phyloP scores from a whole-genome alignment of 306 rosid species.

The Parietaria judaica region DNA sequence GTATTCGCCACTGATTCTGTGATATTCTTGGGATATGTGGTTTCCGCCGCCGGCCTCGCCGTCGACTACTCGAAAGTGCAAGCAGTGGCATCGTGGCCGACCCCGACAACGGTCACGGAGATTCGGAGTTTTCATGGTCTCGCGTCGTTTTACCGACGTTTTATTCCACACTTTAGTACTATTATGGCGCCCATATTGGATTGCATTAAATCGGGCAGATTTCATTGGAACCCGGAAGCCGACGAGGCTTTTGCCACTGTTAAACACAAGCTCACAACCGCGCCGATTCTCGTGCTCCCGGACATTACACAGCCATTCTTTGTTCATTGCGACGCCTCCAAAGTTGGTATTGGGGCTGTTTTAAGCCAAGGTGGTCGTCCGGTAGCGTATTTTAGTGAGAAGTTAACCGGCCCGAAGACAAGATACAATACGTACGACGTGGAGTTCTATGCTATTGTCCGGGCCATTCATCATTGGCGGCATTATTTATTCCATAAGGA shows the following conservation, averaged over 20 bases:
- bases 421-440: background rate
- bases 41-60: background rate
- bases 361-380: background rate
- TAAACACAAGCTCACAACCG: background rate
- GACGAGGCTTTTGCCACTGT: background rate
- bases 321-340: background rate
- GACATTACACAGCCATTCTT: background rate
- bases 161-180: background rate
- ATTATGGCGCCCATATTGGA: background rate
- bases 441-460: background rate
- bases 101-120: background rate
- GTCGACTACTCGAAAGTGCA: background rate
- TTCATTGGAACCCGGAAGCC: background rate
- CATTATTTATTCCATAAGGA: too few relatives aligned
- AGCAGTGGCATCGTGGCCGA: background rate
- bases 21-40: background rate
- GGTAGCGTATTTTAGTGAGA: background rate
- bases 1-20: background rate
- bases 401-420: background rate
- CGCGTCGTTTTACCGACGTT: background rate
- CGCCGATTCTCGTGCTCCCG: background rate
- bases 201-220: background rate
- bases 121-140: conserved; percentile 1
- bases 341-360: background rate
- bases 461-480: too few relatives aligned